Evolutionary conservation across 2,329 filamentous ascomycete genomes (phyloP).

Genomic region (Parascedosporium putredinis): DNA sequence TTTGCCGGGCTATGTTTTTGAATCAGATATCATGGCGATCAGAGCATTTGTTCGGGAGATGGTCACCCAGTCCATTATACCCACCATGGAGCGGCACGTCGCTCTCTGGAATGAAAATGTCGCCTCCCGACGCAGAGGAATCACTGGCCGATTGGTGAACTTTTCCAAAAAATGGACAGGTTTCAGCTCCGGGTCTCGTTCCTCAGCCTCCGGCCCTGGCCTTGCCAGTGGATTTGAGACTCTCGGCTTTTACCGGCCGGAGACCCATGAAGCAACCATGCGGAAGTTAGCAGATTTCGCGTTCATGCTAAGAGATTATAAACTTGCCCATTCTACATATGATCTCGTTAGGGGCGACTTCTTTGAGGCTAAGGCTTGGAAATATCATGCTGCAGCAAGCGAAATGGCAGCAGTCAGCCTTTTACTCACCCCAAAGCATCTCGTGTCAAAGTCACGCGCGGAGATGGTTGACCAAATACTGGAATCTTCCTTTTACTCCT

Average conservation of each 20-base stretch:
- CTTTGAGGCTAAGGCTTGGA: conserved; percentile 93
- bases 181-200: conserved; percentile 60
- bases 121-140: conserved; percentile 75
- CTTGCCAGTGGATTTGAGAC: conserved; percentile 65
- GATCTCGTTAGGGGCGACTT: conserved; percentile 84
- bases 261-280: conserved; percentile 81
- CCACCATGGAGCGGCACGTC: conserved; percentile 89
- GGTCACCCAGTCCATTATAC: conserved; percentile 87
- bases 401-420: conserved; percentile 89
- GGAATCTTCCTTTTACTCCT: conserved; percentile 85
- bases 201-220: conserved; percentile 19
- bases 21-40: conserved; percentile 82
- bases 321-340: conserved; percentile 82
- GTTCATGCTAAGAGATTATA: conserved; percentile 96
- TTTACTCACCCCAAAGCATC: conserved; percentile 62
- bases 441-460: conserved; percentile 64
- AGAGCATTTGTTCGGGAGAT: conserved; percentile 87
- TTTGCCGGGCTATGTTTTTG: conserved; percentile 71
- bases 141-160: conserved; percentile 89
- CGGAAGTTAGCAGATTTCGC: conserved; percentile 89
- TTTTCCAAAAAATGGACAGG: conserved; percentile 82
- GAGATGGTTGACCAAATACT: conserved; percentile 81
- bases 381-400: conserved; percentile 82
- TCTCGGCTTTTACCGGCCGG: conserved; percentile 71
- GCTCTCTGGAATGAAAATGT: conserved; percentile 96